These are phyloP conservation scores for Candida qinlingensis DNA, from an alignment of 805 yeast genomes.

Conservation along the genomic window DNA sequence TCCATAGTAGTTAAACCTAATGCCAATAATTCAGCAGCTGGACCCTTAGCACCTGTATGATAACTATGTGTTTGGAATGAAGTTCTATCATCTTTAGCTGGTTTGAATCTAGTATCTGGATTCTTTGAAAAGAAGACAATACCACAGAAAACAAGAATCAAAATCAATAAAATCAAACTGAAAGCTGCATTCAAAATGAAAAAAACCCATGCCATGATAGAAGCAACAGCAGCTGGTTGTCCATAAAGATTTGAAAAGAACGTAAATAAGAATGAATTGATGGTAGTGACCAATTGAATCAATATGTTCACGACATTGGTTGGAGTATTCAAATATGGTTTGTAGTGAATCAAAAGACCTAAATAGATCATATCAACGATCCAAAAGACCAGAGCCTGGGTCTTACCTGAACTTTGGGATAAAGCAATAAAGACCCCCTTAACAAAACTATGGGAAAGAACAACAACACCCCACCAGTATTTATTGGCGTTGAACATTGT, in stretches of 20 bases:
- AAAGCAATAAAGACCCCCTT: conserved; percentile 73
- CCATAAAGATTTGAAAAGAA: conserved; percentile 83
- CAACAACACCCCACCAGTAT: conserved; percentile 78
- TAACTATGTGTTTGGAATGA: conserved; percentile 61
- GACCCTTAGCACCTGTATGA: conserved; percentile 25
- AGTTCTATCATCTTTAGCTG: conserved; percentile 87
- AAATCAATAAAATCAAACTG: conserved; percentile 63
- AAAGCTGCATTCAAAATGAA: conserved; percentile 88
- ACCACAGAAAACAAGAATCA: conserved; percentile 62
- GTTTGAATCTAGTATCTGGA: conserved; percentile 84
- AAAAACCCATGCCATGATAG: conserved; percentile 90
- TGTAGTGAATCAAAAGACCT: conserved; percentile 51
- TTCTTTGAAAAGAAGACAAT: conserved; percentile 68
- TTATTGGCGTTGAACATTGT: conserved; percentile 79
- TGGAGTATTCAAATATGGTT: conserved; percentile 78
- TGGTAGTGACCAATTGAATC: conserved; percentile 63
- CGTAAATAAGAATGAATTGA: conserved; percentile 79
- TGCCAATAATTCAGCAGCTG: conserved; percentile 55
- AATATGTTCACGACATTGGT: conserved; percentile 74
- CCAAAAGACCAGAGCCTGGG: conserved; percentile 74
- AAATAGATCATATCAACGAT: conserved; percentile 70
- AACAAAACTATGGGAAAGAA: conserved; percentile 53
- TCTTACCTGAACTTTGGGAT: conserved; percentile 75
- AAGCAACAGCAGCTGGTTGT: conserved; percentile 71
- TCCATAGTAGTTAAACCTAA: conserved; percentile 80